Evolutionary conservation across 2,329 filamentous ascomycete genomes (phyloP).

Genomic region (Ophioceras dolichostomum): DNA sequence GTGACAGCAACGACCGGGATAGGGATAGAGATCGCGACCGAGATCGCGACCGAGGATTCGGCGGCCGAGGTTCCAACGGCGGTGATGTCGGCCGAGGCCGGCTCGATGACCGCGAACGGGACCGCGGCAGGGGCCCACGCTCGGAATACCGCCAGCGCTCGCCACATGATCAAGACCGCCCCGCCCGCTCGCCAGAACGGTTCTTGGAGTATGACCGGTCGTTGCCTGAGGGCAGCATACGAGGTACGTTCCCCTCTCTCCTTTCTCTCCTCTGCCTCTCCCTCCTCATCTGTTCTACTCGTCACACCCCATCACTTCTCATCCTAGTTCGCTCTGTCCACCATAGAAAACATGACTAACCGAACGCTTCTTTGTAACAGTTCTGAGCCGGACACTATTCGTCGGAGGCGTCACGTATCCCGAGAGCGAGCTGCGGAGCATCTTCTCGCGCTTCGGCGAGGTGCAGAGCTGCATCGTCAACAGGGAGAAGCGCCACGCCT

Average conservation of each 20-base stretch:
- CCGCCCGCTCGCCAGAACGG: slow-evolving; percentile 35
- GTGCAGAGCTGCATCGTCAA: slow-evolving; percentile 99
- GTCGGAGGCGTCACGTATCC: slow-evolving; percentile 81
- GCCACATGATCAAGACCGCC: slow-evolving; percentile 51
- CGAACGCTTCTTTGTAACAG: slow-evolving; percentile 19
- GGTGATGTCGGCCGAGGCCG: slow-evolving; percentile 56
- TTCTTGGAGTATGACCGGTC: slow-evolving; percentile 68
- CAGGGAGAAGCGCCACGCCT: slow-evolving; percentile 93
- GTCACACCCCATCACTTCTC: background rate
- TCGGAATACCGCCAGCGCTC: slow-evolving; percentile 81
- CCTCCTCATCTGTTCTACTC: background rate
- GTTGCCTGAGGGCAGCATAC: slow-evolving; percentile 68
- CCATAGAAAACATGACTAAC: too few relatives aligned
- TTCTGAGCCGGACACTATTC: slow-evolving; percentile 88
- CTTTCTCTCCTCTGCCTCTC: background rate
- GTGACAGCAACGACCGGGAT: slow-evolving; percentile 53
- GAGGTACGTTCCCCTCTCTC: slow-evolving; percentile 22
- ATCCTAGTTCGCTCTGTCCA: background rate
- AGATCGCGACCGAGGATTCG: too few relatives aligned
- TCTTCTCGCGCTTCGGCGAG: slow-evolving; percentile 71
- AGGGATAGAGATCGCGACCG: too few relatives aligned
- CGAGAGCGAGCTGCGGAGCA: slow-evolving; percentile 67
- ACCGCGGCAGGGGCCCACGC: slow-evolving; percentile 38
- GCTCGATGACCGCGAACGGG: slow-evolving; percentile 41
- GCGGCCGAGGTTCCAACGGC: slow-evolving; percentile 38